Evolutionary conservation across 108 stramenopile species (phyloP), one percentile per base, ranked within the genome.

Genomic region (Cylindrotheca closterium): DNA sequence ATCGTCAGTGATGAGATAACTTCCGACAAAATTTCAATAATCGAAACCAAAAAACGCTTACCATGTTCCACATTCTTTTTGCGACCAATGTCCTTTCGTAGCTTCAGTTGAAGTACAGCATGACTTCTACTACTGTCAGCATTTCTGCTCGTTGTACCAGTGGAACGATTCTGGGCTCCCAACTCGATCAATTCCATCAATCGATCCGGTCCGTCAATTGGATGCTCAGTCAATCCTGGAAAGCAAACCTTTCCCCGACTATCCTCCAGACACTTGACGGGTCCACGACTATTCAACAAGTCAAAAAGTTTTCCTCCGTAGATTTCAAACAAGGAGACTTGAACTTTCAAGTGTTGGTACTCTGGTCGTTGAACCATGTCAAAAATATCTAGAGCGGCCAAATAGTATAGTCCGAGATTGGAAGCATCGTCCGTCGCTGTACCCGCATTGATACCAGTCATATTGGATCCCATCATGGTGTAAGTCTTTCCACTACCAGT

Each of bases 251-350:
- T 90, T 18, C 97, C 96, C 51, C 76, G 74, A 28, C 87, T 92
- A 74, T 99, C 97, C 70, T 99, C 99, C 3, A 98, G 85, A 62
- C 94, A 97, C 53, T 92, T 87, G 28, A 97, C 75, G 5, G 74
- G 86, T 37, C 81, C 84, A 45, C 97, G 85, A 22, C 67, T 68
- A 50, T 96, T 96, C 59, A 99, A 71, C 51, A 99, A 70, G 66
- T 99, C 99, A 51, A 91, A 88, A 50, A 97, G 80, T 46, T 98
- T 94, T 62, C 97, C 99, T 0, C 97, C 96, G 63, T 99, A 99
- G 18, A 99, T 98, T 75, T 99, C 99, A 79, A 98, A 99, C 48
- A 97, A 82, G 10, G 94, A 90, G 28, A 95, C 91, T 55, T 78
- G 65, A 12, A 99, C 88, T 7, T 53, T 62, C 52, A 90, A 63